A percentile compares a stretch with the other conserved stretches of the same genome.
Evolutionary conservation across 2,329 filamentous ascomycete species (phyloP).

Genomic region (Colletotrichum filicis): DNA sequence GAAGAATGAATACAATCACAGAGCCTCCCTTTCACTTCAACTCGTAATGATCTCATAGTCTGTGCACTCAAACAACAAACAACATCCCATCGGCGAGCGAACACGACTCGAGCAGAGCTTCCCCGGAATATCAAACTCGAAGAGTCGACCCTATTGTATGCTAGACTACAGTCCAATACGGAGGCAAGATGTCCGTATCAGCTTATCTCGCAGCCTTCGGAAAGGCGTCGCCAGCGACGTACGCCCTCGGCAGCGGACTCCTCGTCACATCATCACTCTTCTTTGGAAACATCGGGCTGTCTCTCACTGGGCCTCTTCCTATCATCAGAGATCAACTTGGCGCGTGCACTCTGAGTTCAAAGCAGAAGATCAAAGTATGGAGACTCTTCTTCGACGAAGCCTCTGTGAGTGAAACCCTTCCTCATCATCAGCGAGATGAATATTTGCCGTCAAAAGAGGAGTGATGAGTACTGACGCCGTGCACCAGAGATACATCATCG

Average conservation of each 20-base stretch:
- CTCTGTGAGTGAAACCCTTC: not conserved
- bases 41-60: not conserved
- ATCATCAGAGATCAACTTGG: conserved; percentile 15
- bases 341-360: not conserved
- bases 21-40: conserved; percentile 10
- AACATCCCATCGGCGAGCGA: not conserved
- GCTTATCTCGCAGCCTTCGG: conserved; percentile 3
- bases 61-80: conserved; percentile 11
- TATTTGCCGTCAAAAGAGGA: not conserved
- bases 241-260: conserved; percentile 6
- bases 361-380: conserved; percentile 9
- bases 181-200: conserved; percentile 1
- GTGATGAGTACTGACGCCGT: not conserved
- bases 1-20: not conserved
- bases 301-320: not conserved
- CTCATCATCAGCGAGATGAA: not conserved
- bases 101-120: conserved; percentile 1
- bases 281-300: conserved; percentile 6
- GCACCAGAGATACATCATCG: not conserved
- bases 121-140: not conserved
- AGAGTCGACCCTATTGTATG: not conserved
- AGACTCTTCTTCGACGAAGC: conserved; percentile 9
- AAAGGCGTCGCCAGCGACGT: not conserved
- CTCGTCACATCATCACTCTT: conserved; percentile 7
- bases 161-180: not conserved